A percentile compares a stretch with the other conserved stretches of the same genome.
phyloP scores from a whole-genome alignment of 192 early-diverging fungal genomes.

The Rhizoclosmatium sp. region DNA sequence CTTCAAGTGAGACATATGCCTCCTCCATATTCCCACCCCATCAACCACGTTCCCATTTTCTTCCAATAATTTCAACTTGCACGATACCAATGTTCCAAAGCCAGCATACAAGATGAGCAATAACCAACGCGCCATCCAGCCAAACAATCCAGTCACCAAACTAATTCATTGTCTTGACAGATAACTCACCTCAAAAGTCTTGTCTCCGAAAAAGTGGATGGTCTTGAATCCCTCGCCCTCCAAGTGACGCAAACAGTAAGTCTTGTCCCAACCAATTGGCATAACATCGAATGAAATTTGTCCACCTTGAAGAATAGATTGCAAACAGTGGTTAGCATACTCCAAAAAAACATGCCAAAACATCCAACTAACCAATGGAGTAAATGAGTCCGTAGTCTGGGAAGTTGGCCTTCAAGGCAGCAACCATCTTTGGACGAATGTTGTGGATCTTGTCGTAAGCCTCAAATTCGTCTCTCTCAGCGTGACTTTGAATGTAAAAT shows the following conservation, averaged over 20 bases:
- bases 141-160: constrained; percentile 1
- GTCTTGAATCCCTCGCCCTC: constrained; percentile 84
- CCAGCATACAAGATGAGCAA: too few relatives aligned
- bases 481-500: constrained; percentile 50
- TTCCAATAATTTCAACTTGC: too few relatives aligned
- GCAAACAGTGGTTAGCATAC: neutral
- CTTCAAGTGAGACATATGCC: neutral
- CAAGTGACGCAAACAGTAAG: constrained; percentile 93
- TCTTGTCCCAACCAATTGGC: constrained; percentile 99
- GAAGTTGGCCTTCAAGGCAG: constrained; percentile 82
- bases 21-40: too few relatives aligned
- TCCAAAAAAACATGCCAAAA: neutral
- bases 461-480: constrained; percentile 93
- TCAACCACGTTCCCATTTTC: too few relatives aligned
- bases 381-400: constrained; percentile 86
- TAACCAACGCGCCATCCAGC: too few relatives aligned
- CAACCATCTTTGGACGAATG: constrained; percentile 87
- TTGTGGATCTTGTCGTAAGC: constrained; percentile 85
- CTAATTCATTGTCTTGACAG: constrained; percentile 10
- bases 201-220: constrained; percentile 99
- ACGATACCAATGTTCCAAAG: too few relatives aligned
- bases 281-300: constrained; percentile 99
- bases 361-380: constrained; percentile 77
- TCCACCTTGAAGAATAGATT: constrained; percentile 61
- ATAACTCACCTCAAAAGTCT: constrained; percentile 77